Evolutionary conservation across 306 rosid genomes (phyloP), one percentile per base, ranked within the genome.

Genomic region (Adenanthera pavonina): DNA sequence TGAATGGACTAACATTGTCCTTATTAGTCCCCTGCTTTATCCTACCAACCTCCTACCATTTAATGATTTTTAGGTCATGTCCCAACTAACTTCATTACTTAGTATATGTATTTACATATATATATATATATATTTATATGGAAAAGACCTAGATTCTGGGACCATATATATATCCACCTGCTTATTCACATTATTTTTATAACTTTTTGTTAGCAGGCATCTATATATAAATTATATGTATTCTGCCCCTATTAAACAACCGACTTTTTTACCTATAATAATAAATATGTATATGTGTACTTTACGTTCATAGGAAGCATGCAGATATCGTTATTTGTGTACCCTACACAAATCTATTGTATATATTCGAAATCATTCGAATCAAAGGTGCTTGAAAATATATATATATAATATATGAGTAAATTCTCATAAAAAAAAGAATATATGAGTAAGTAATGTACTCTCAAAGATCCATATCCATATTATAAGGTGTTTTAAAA

Each of bases 21-120:
- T 33, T 65, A 71, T 20, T 76, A 71, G 83, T 83, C 77, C 81
- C 83, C 64, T 88, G 48, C 61, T 61, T 81, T 79, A 51, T 52
- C 78, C 69, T 73, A 84, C 94, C 92, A 78, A 89, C 81, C 86
- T 82, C 71, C 83, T 44, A 71, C 74, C 90, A 84, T 89, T 83
- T 57, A 82, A 34, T 84, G 77, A 78, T 76, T 83, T 82, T 82
- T 72, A 59, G 68, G 74, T 86, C 68, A 80, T 76, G 78, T 83
- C 33, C 90, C 89, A 85, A 77, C 91, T 13, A 78, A 77, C 82
- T 71, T 40, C 52, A 49, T 77, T 61, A 77, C 43, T 71, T 49
- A 0, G 38, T 36, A 53, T 54, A 2, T 25, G 30, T 25, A 25
- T 25, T 25, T 25, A 25, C 30, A 25, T 25, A 25, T 25, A 25